Conservation (phyloP, 2,329 filamentous ascomycete genomes). For the Neopestalotiopsis rosae region DNA sequence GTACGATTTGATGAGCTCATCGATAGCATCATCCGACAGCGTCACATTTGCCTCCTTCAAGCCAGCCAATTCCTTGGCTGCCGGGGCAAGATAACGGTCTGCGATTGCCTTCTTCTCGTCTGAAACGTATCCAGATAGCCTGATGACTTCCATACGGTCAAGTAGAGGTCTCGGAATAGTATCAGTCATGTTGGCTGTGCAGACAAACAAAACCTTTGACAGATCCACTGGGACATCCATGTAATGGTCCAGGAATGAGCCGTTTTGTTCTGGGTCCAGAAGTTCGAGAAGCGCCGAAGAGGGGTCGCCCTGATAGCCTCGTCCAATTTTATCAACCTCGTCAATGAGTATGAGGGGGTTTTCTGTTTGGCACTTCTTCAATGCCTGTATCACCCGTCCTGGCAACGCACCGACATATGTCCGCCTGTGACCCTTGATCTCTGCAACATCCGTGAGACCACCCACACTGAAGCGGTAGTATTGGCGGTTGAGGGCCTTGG, state of each 20-base stretch:
- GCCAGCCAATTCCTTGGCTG: slow-evolving; percentile 92
- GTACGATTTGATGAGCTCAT: slow-evolving; percentile 98
- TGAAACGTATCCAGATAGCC: slow-evolving; percentile 93
- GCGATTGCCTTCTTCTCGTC: slow-evolving; percentile 99
- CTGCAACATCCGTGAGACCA: slow-evolving; percentile 94
- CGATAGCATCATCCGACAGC: slow-evolving; percentile 85
- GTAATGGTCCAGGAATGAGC: slow-evolving; percentile 96
- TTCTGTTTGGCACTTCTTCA: slow-evolving; percentile 99
- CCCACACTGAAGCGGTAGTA: slow-evolving; percentile 99
- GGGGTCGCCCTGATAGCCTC: slow-evolving; percentile 95
- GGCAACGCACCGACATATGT: slow-evolving; percentile 97
- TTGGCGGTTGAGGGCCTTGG: slow-evolving; percentile 88
- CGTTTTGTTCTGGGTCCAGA: slow-evolving; percentile 96
- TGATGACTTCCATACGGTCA: slow-evolving; percentile 97
- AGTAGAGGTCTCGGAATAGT: slow-evolving; percentile 93
- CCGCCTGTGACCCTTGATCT: slow-evolving; percentile 96
- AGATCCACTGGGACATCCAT: slow-evolving; percentile 98
- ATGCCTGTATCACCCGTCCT: slow-evolving; percentile 93
- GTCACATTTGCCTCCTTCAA: slow-evolving; percentile 89
- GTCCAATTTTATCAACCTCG: slow-evolving; percentile 97
- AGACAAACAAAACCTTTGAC: slow-evolving; percentile 97
- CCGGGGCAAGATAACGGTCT: slow-evolving; percentile 87
- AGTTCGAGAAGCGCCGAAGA: slow-evolving; percentile 92
- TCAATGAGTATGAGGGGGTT: slow-evolving; percentile 97
- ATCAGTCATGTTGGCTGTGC: slow-evolving; percentile 98